These are phyloP conservation scores for Sechiopsis laciniata DNA, from an alignment of 306 rosid genomes.

Conservation along the genomic window DNA sequence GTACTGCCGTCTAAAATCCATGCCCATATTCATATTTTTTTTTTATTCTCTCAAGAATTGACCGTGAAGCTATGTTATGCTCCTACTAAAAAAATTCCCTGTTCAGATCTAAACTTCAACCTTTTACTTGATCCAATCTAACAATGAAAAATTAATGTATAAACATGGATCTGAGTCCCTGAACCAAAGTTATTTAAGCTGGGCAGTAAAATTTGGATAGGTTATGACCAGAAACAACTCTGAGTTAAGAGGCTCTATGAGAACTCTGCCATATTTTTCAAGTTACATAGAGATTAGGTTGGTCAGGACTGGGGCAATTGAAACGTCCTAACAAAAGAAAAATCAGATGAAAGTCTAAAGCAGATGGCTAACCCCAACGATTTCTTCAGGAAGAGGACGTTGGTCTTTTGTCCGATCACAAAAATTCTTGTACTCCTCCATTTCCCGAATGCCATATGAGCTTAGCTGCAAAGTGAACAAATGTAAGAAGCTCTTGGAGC, in stretches of 20 bases:
- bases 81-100: not conserved
- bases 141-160: conserved; percentile 1
- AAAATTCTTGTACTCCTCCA: conserved; percentile 89
- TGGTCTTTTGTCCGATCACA: conserved; percentile 94
- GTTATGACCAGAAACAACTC: not conserved
- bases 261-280: not conserved
- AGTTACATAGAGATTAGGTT: not conserved
- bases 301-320: conserved; percentile 2
- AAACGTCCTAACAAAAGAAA: not conserved
- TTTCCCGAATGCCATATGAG: conserved; percentile 86
- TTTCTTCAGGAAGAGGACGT: conserved; percentile 93
- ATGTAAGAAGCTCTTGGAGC: conserved; percentile 1
- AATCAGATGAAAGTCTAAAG: conserved; percentile 26
- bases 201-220: conserved; percentile 2
- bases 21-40: conserved; percentile 10
- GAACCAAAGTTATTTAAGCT: not conserved
- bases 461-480: conserved; percentile 46
- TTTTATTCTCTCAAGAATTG: not conserved
- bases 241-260: not conserved
- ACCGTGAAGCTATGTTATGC: not conserved
- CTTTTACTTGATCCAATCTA: conserved; percentile 8
- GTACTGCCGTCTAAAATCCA: conserved; percentile 5
- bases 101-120: not conserved
- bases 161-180: not conserved
- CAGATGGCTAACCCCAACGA: conserved; percentile 55